Evolutionary conservation across 306 rosid species (phyloP), one percentile per base, ranked within the genome.

Genomic region (Coriaria nepalensis): DNA sequence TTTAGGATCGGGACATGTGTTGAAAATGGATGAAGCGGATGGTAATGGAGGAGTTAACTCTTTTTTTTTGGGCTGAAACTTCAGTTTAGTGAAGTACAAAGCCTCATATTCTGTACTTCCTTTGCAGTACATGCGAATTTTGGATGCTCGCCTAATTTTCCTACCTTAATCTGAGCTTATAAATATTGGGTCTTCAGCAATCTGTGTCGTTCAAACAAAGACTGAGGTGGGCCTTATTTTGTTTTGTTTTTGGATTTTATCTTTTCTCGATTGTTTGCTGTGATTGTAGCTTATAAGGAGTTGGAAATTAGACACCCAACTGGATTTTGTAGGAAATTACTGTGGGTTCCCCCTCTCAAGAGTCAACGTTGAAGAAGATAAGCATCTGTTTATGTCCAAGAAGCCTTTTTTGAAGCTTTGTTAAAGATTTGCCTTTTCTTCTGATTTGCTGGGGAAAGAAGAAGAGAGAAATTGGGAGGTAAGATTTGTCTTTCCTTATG

Each of bases 71-170:
- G 29, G 3, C 3, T 1, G 29, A 20, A 20, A 20, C 29, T 20
- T 20, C 29, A 3, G 8, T 11, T 50, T 7, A 8, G 56, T 72
- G 76, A 43, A 73, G 72, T 73, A 73, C 83, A 73, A 59, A 5
- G 9, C 13, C 50, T 47, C 34, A 5, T 2, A 0, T n/a, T 32
- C 42, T 37, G 45, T 34, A 52, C 73, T 63, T 45, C 43, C 9
- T 50, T 60, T 73, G 79, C 58, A 67, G 78, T 78, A 70, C 80
- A 67, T 44, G 52, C 66, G 14, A 34, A 37, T 43, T 43, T 5
- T 12, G 38, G 50, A 37, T 35, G 29, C 29, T 20, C 29, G 3
- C 36, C 2, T 36, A 6, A 33, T 40, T 39, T 33, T 59, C 49
- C 32, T 33, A 33, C 50, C 41, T 11, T n/a, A 13, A 36, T 13